phyloP scores from a whole-genome alignment of 495 filamentous ascomycete genomes.

The Astrothelium subdiscretum region DNA sequence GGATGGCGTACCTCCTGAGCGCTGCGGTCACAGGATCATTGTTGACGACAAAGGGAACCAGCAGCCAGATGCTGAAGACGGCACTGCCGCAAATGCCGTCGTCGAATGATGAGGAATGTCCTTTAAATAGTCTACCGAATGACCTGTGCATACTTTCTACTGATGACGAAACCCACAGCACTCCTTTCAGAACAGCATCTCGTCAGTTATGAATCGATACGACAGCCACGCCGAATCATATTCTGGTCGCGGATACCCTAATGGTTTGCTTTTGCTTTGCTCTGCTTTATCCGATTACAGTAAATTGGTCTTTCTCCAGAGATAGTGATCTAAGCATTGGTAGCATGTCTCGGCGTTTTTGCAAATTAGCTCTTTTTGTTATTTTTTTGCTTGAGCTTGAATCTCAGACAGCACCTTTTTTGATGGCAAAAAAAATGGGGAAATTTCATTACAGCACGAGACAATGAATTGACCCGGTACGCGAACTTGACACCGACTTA shows the following conservation, averaged over 20 bases:
- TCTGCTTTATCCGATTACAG: background rate
- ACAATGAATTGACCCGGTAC: background rate
- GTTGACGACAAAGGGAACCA: slow-evolving; percentile 46
- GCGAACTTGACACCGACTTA: background rate
- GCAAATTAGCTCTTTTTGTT: background rate
- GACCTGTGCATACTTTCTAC: background rate
- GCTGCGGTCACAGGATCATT: slow-evolving; percentile 69
- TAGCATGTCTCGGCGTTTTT: background rate
- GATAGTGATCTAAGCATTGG: background rate
- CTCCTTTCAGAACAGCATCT: background rate
- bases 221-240: background rate
- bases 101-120: background rate
- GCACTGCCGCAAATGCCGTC: background rate
- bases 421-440: background rate
- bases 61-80: background rate
- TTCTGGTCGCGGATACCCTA: background rate
- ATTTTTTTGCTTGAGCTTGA: background rate
- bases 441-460: background rate
- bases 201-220: background rate
- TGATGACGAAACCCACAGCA: background rate
- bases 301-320: background rate
- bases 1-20: slow-evolving; percentile 36
- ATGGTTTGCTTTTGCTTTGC: background rate
- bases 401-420: background rate
- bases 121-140: background rate